Evolutionary conservation across 352 stramenopile species (phyloP), one percentile per base, ranked within the genome.

Genomic region (Phytopythium cucurbitacearum): DNA sequence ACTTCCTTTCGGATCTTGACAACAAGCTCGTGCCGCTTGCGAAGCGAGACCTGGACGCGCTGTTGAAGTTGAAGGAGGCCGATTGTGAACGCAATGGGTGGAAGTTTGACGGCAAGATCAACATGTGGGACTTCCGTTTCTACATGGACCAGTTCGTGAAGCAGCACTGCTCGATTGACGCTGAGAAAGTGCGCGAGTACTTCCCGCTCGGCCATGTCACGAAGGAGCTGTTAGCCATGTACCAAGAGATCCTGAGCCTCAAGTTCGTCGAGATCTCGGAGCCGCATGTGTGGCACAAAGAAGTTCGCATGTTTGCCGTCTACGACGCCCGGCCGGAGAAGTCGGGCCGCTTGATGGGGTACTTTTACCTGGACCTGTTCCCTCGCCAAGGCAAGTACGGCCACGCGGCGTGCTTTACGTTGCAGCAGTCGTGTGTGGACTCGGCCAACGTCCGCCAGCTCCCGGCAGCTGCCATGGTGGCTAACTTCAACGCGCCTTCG

Each of bases 281-380:
- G 56, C 80, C 79, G 40, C 80, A 95, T 42, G 80, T 89, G 59
- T 96, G 87, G 87, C 85, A 96, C 73, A 84, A 80, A 59, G 81
- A 95, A 7, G 87, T 97, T 40, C 77, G 83, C 55, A 91, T 90
- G 76, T 97, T 95, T 44, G 68, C 72, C 7, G 85, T 96, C 13
- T 83, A 83, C 43, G 84, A 95, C 52, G 78, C 82, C 1, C 79
- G 74, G 28, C 71, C 66, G 9, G 62, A 69, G 15, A 72, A 79
- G 42, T 40, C 75, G 4, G 76, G 74, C 7, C 68, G 66, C 54
- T 70, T 91, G 33, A 76, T 96, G 53, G 87, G 87, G 12, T 63
- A 94, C 59, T 96, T 96, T 55, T 96, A 96, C 68, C 62, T 96
- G 12, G 89, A 96, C 55, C 65, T 97, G 15, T 92, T 92, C 71